Evolutionary conservation across 768 basidiomycete genomes (phyloP).

Genomic region (Coprinellus aureogranulatus): DNA sequence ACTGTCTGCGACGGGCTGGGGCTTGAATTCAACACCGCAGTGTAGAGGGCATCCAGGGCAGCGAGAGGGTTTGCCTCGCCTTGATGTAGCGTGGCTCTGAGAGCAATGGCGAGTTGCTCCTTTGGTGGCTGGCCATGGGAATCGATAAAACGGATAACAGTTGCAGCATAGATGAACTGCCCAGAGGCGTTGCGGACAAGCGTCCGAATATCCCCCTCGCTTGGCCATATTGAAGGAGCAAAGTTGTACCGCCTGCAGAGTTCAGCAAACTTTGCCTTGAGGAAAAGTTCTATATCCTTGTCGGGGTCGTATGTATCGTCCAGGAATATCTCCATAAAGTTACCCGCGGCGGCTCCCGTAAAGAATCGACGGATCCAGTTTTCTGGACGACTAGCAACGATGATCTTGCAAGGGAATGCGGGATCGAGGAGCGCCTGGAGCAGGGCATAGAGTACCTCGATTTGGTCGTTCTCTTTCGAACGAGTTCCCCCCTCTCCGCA

Average conservation of each 20-base stretch:
- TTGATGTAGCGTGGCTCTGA: neutral
- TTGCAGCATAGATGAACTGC: conserved; percentile 6
- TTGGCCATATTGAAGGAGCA: neutral
- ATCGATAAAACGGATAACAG: neutral
- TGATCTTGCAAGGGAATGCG: neutral
- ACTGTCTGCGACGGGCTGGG: neutral
- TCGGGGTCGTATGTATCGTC: neutral
- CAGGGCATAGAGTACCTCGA: neutral
- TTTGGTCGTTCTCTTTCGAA: neutral
- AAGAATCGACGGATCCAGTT: neutral
- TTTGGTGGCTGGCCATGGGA: neutral
- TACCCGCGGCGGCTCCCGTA: too few relatives aligned
- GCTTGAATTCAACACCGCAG: neutral
- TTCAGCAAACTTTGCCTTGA: neutral
- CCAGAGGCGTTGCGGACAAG: neutral
- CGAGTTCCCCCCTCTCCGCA: neutral
- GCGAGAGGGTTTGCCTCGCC: neutral
- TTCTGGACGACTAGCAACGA: conserved; percentile 4
- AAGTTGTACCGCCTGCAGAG: neutral
- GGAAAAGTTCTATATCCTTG: neutral
- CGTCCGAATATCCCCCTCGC: neutral
- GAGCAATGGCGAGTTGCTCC: neutral
- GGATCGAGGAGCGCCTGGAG: neutral
- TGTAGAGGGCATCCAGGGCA: neutral
- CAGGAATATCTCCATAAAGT: neutral